phyloP scores from a whole-genome alignment of 371 early-diverging fungal genomes.

The Dinochytrium kinnereticum region DNA sequence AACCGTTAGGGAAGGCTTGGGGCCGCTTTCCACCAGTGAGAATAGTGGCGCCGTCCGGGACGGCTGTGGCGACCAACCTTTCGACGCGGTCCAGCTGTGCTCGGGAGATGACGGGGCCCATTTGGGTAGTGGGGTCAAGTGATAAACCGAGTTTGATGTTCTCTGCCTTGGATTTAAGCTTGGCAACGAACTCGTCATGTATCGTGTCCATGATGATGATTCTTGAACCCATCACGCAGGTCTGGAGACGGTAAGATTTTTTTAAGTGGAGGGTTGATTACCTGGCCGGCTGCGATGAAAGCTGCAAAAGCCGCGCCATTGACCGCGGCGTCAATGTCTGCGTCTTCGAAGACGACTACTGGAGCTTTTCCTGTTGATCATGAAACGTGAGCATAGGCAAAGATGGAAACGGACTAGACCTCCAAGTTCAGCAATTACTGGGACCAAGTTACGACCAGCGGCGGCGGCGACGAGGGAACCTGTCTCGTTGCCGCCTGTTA shows the following conservation, averaged over 20 bases:
- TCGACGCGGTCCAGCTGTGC: slow-evolving; percentile 74
- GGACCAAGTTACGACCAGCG: slow-evolving; percentile 5
- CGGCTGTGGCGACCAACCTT: slow-evolving; percentile 61
- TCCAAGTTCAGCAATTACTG: slow-evolving; percentile 12
- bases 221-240: slow-evolving; percentile 86
- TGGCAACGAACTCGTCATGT: slow-evolving; percentile 68
- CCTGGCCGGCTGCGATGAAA: slow-evolving; percentile 11
- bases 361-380: slow-evolving; percentile 92
- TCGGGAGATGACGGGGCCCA: slow-evolving; percentile 58
- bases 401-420: slow-evolving; percentile 78
- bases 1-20: slow-evolving; percentile 71
- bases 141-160: slow-evolving; percentile 1
- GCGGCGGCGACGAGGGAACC: not conserved
- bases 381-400: slow-evolving; percentile 48
- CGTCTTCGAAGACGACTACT: slow-evolving; percentile 83
- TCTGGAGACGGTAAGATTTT: slow-evolving; percentile 44
- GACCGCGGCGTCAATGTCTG: slow-evolving; percentile 81
- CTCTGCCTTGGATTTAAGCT: slow-evolving; percentile 55
- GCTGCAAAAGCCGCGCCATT: slow-evolving; percentile 13
- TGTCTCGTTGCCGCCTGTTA: slow-evolving; percentile 13
- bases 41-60: slow-evolving; percentile 62
- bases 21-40: slow-evolving; percentile 67
- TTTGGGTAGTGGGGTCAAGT: slow-evolving; percentile 9
- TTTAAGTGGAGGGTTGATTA: slow-evolving; percentile 21
- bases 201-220: slow-evolving; percentile 75